A percentile compares a stretch with the other conserved stretches of the same genome.
Evolutionary conservation across 2,329 filamentous ascomycete species (phyloP).

Genomic region (Dactylonectria estremocensis): DNA sequence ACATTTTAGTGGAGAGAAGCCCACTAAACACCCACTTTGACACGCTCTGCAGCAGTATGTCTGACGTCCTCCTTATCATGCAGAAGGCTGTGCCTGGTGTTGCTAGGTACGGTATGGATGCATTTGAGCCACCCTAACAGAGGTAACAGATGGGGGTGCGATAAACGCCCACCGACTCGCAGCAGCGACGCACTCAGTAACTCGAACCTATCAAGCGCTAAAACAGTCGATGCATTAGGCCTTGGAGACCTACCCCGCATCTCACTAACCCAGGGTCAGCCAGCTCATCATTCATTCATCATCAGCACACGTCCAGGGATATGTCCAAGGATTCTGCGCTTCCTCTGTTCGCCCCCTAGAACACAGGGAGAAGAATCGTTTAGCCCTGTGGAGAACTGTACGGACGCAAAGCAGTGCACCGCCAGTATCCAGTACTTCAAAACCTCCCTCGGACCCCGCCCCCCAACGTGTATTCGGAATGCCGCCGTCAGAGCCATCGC

Average conservation of each 20-base stretch:
- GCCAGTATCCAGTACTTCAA: not conserved
- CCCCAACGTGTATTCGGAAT: conserved; percentile 15
- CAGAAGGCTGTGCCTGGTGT: too few species aligned
- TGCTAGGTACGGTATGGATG: too few species aligned
- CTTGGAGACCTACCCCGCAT: conserved; percentile 28
- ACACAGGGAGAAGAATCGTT: not conserved
- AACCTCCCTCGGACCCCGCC: not conserved
- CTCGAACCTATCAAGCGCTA: not conserved
- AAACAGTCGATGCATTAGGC: not conserved
- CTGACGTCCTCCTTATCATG: too few species aligned
- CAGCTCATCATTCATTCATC: not conserved
- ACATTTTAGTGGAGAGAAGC: too few species aligned
- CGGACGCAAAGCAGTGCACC: not conserved
- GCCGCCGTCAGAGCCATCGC: conserved; percentile 39
- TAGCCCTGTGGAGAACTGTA: not conserved
- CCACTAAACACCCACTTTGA: too few species aligned
- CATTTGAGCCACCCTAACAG: too few species aligned
- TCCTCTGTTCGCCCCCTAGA: not conserved
- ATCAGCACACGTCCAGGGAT: too few species aligned
- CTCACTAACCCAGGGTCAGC: conserved; percentile 15
- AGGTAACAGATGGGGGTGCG: not conserved
- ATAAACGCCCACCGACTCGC: too few species aligned
- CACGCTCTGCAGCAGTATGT: too few species aligned
- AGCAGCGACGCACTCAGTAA: not conserved
- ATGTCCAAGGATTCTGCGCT: not conserved